A percentile compares a stretch with the other conserved stretches of the same genome.
Conservation (phyloP, 164 flowering plant genomes). For the Akebia trifoliata region DNA sequence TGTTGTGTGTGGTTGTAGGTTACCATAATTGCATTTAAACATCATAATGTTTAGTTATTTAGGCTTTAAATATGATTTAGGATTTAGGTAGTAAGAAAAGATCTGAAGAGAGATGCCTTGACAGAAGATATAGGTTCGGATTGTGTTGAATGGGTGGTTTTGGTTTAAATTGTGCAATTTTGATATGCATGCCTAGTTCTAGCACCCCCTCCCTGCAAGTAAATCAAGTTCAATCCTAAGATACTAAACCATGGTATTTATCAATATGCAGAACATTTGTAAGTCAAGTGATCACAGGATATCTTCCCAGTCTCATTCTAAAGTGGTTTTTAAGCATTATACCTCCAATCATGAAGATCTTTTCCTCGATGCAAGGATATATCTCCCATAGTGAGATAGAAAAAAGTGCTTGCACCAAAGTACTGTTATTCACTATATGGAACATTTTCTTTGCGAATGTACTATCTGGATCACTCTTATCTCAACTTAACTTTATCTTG, state of each 20-base stretch:
- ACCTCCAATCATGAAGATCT: conserved; percentile 75
- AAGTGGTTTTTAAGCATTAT: conserved; percentile 57
- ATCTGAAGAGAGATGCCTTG: too few relatives aligned
- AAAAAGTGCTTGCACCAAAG: conserved; percentile 77
- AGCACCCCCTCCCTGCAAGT: too few relatives aligned
- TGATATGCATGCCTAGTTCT: too few relatives aligned
- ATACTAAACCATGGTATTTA: conserved; percentile 1
- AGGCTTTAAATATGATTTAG: too few relatives aligned
- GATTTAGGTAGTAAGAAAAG: too few relatives aligned
- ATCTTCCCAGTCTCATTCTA: conserved; percentile 93
- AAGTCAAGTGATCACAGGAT: conserved; percentile 82
- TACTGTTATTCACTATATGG: conserved; percentile 83
- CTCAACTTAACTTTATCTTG: conserved; percentile 38
- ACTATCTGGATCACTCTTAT: conserved; percentile 69
- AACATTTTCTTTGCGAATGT: conserved; percentile 87
- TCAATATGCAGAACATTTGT: conserved; percentile 55
- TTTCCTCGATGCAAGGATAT: conserved; percentile 80
- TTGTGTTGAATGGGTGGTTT: too few relatives aligned
- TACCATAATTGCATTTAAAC: too few relatives aligned
- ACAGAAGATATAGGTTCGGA: too few relatives aligned
- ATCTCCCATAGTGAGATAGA: conserved; percentile 67
- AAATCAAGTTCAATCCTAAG: not conserved
- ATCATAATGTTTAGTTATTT: too few relatives aligned
- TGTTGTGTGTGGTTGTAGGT: too few relatives aligned
- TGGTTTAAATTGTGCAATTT: not conserved